Conservation (phyloP, 176 grass and related monocot species). For the Aegilops tauschii region DNA sequence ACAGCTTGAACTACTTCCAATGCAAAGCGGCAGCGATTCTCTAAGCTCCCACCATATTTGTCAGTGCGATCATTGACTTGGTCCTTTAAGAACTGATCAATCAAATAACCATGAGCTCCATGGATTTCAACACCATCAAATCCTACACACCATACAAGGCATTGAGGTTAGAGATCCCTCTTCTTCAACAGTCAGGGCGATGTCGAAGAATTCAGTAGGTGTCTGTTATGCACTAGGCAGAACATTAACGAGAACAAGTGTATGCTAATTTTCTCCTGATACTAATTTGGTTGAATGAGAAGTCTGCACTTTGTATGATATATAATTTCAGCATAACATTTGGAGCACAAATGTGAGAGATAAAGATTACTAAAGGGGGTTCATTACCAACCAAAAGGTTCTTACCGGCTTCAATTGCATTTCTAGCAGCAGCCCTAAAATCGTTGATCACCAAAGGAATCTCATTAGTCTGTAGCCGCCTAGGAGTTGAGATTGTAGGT, state of each 20-base stretch:
- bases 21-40: conserved; percentile 71
- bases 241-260: background rate
- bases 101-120: conserved; percentile 72
- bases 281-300: background rate
- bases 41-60: conserved; percentile 64
- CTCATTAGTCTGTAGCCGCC: conserved; percentile 43
- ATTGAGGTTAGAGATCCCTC: background rate
- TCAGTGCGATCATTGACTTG: conserved; percentile 67
- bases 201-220: background rate
- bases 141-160: conserved; percentile 35
- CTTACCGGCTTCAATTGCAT: conserved; percentile 67
- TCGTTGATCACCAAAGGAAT: conserved; percentile 52
- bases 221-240: background rate
- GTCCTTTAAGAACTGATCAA: conserved; percentile 84
- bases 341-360: background rate
- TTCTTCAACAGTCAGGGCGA: background rate
- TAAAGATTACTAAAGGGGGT: background rate
- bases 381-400: background rate
- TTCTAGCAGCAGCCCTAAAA: conserved; percentile 62
- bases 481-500: conserved; percentile 32
- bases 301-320: background rate
- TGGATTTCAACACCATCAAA: conserved; percentile 94
- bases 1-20: conserved; percentile 63
- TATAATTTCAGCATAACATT: background rate
- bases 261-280: conserved; percentile 2